Conservation (phyloP, 257 asterid species). For the Vinca minor region DNA sequence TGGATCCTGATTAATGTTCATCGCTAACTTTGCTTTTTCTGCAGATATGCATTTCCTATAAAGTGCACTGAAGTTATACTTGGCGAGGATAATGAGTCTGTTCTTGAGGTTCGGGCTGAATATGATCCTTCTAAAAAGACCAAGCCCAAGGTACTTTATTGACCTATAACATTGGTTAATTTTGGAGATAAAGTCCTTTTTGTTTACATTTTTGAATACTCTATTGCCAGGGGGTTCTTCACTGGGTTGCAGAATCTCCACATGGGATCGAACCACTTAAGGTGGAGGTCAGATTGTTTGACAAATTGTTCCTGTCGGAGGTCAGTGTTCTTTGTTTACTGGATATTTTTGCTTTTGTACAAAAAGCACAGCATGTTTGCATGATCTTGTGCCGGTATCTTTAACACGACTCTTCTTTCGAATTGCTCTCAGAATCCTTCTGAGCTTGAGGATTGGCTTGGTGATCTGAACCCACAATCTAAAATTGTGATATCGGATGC, state of each 20-base stretch:
- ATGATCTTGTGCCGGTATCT: not conserved
- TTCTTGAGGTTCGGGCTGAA: conserved; percentile 68
- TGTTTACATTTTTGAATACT: conserved; percentile 4
- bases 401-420: conserved; percentile 7
- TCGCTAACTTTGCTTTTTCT: conserved; percentile 12
- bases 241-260: conserved; percentile 83
- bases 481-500: conserved; percentile 56
- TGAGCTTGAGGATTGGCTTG: conserved; percentile 80
- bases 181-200: not conserved
- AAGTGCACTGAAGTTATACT: conserved; percentile 69
- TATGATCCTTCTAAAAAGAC: conserved; percentile 67
- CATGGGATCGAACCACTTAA: conserved; percentile 64
- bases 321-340: conserved; percentile 28
- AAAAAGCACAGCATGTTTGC: not conserved
- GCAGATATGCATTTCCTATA: conserved; percentile 86
- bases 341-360: not conserved
- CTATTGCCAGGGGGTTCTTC: conserved; percentile 77
- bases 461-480: conserved; percentile 68
- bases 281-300: conserved; percentile 79
- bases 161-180: not conserved
- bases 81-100: conserved; percentile 53
- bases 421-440: conserved; percentile 57
- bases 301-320: conserved; percentile 81
- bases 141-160: conserved; percentile 69
- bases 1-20: not conserved